A percentile compares a stretch with the other conserved stretches of the same genome.
Evolutionary conservation across 208 protist genomes (phyloP).

Genomic region (Endotrypanum monterogeii): DNA sequence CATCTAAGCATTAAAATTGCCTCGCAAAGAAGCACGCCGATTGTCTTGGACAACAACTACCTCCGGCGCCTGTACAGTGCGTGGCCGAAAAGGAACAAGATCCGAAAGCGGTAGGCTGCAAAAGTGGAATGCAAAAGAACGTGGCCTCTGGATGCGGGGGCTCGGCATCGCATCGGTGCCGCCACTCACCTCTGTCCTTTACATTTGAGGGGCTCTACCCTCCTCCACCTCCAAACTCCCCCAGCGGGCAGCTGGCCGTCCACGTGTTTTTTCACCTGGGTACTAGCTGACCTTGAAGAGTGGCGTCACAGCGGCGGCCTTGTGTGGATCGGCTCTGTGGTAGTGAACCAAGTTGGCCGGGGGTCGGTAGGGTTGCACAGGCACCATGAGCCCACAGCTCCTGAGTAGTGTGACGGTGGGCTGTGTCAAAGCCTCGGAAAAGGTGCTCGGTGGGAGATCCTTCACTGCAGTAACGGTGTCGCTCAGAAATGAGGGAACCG

Average conservation of each 20-base stretch:
- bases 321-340: constrained; percentile 9
- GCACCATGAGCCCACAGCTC: constrained; percentile 2
- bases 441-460: not conserved
- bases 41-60: too few species aligned
- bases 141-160: not conserved
- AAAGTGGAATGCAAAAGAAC: not conserved
- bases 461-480: not conserved
- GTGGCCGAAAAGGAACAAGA: not conserved
- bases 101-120: not conserved
- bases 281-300: constrained; percentile 20
- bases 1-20: too few species aligned
- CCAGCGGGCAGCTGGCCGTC: constrained; percentile 5
- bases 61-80: not conserved
- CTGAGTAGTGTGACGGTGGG: not conserved
- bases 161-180: not conserved
- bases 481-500: not conserved
- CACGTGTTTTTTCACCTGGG: constrained; percentile 6
- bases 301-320: constrained; percentile 5
- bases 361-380: constrained; percentile 10
- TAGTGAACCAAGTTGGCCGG: not conserved
- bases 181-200: too few species aligned
- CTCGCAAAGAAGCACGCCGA: too few species aligned
- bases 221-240: too few species aligned
- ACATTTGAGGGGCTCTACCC: too few species aligned
- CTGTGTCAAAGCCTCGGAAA: not conserved